A percentile compares a stretch with the other conserved stretches of the same genome.
phyloP scores from a whole-genome alignment of 2,329 filamentous ascomycete genomes.

The Neodidymelliopsis sp. region DNA sequence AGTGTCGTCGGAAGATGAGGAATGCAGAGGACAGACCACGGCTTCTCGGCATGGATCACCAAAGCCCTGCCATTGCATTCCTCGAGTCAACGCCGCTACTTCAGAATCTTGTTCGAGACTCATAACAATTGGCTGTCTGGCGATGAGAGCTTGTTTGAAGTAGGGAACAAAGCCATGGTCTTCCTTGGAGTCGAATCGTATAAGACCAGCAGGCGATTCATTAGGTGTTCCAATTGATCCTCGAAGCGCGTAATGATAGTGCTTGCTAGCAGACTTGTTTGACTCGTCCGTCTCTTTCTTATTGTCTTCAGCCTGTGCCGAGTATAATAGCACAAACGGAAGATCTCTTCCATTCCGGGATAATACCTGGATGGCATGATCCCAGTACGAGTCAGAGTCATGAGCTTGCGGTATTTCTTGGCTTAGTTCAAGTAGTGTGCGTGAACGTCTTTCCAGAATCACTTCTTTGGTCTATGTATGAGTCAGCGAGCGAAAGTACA shows the following conservation, averaged over 20 bases:
- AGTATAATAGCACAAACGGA: conserved; percentile 38
- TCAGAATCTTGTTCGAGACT: conserved; percentile 41
- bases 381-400: conserved; percentile 75
- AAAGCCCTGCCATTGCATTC: conserved; percentile 44
- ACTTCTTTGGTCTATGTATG: conserved; percentile 22
- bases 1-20: conserved; percentile 41
- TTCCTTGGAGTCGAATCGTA: conserved; percentile 29
- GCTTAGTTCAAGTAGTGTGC: conserved; percentile 44
- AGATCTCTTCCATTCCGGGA: conserved; percentile 69
- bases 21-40: conserved; percentile 48
- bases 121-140: conserved; percentile 37
- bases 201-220: conserved; percentile 31
- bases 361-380: conserved; percentile 69
- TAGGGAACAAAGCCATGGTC: conserved; percentile 30
- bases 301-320: conserved; percentile 23
- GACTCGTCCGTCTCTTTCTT: conserved; percentile 8
- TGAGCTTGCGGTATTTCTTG: conserved; percentile 74
- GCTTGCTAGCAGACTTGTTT: conserved; percentile 10
- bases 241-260: conserved; percentile 29
- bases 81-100: conserved; percentile 31
- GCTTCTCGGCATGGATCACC: conserved; percentile 44
- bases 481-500: conserved; percentile 6
- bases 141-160: conserved; percentile 39
- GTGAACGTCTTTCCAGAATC: conserved; percentile 17
- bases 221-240: conserved; percentile 31